phyloP scores from a whole-genome alignment of 2,329 filamentous ascomycete genomes.

The Pseudopyricularia javanii region DNA sequence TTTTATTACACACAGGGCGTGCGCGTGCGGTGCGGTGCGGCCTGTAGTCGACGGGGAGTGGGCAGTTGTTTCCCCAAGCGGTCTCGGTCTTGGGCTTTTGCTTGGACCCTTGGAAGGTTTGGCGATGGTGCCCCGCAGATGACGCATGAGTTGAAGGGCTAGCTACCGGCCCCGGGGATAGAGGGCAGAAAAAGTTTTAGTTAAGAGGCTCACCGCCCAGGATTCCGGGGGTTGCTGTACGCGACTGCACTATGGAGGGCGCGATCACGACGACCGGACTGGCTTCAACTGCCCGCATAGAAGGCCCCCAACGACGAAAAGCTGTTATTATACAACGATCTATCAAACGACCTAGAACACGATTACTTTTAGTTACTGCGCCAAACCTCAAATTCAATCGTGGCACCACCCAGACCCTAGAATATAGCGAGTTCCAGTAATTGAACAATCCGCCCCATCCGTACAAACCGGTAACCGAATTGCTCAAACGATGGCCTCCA shows the following conservation, averaged over 20 bases:
- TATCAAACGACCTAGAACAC: no score
- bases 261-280: no score
- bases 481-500: background rate
- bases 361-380: no score
- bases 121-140: background rate
- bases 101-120: background rate
- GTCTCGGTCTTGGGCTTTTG: background rate
- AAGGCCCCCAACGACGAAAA: no score
- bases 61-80: background rate
- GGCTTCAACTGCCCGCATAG: no score
- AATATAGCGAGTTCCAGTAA: no score
- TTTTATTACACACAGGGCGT: background rate
- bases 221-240: background rate
- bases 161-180: background rate
- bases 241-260: background rate
- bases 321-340: no score
- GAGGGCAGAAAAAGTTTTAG: background rate
- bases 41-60: background rate
- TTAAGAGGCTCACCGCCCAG: background rate
- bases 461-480: no score
- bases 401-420: no score
- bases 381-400: no score
- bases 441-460: no score
- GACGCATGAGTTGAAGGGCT: background rate
- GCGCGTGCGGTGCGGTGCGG: background rate